A percentile compares a stretch with the other conserved stretches of the same genome.
These are phyloP conservation scores for Sporothrix euskadiensis DNA, from an alignment of 2,329 filamentous ascomycete genomes.

Conservation along the genomic window DNA sequence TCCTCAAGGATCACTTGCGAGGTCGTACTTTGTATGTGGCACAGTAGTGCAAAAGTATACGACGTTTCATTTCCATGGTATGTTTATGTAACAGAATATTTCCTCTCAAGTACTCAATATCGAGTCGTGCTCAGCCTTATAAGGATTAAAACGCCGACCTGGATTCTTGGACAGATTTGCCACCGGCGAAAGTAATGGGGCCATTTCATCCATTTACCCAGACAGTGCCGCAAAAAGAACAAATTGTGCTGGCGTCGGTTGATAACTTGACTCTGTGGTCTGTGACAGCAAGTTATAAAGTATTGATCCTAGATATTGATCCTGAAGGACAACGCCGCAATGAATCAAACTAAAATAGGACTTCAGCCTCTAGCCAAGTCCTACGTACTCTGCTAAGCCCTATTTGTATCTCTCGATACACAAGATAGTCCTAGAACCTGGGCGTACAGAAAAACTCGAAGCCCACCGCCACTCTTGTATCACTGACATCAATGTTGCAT, in stretches of 20 bases:
- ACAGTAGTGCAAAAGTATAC: background rate
- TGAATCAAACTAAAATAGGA: background rate
- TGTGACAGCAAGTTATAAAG: background rate
- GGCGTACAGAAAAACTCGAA: background rate
- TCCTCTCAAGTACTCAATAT: background rate
- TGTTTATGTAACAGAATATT: background rate
- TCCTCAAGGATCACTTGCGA: too few relatives aligned
- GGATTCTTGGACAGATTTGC: background rate
- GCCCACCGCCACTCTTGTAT: background rate
- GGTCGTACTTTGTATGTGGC: too few relatives aligned
- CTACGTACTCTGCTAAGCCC: background rate
- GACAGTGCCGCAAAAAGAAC: background rate
- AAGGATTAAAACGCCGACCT: background rate
- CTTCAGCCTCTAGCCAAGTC: background rate
- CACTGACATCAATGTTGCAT: background rate
- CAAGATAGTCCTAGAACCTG: too few relatives aligned
- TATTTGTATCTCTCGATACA: background rate
- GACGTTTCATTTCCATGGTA: background rate
- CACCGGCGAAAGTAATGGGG: background rate
- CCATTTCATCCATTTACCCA: background rate
- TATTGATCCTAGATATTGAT: background rate
- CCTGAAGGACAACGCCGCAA: background rate
- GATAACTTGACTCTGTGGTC: background rate
- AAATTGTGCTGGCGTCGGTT: background rate
- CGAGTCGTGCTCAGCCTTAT: background rate